These are phyloP conservation scores for Ascochyta lentis DNA, from an alignment of 2,329 filamentous ascomycete species.

Conservation along the genomic window DNA sequence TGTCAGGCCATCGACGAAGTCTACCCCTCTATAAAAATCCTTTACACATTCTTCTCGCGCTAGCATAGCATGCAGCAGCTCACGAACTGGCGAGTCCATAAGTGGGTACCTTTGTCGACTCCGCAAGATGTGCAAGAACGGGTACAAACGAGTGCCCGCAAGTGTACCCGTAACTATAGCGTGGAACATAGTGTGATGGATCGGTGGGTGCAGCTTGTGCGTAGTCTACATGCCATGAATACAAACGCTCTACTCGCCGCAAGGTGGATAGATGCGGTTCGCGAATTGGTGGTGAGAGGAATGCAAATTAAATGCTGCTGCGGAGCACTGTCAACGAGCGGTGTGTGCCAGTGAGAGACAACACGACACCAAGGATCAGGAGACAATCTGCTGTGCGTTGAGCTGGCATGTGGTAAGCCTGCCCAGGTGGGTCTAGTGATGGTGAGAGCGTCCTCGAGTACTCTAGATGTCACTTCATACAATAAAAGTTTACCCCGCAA, in stretches of 20 bases:
- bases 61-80: slow-evolving; percentile 8
- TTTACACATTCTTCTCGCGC: slow-evolving; percentile 12
- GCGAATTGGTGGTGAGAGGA: neutral
- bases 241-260: slow-evolving; percentile 13
- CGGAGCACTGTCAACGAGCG: neutral
- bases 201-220: slow-evolving; percentile 5
- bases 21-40: slow-evolving; percentile 12
- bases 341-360: neutral
- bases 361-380: neutral
- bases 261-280: neutral
- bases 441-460: too few relatives aligned
- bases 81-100: neutral
- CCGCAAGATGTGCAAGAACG: slow-evolving; percentile 14
- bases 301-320: neutral
- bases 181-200: slow-evolving; percentile 11
- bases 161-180: slow-evolving; percentile 13
- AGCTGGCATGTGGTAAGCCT: too few relatives aligned
- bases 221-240: slow-evolving; percentile 4
- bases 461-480: too few relatives aligned
- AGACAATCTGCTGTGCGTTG: neutral
- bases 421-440: too few relatives aligned
- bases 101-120: slow-evolving; percentile 9
- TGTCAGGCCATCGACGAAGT: neutral
- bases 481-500: neutral
- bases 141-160: slow-evolving; percentile 13